Evolutionary conservation across 176 grass and related monocot genomes (phyloP).

Genomic region (Sorghum bicolor): Sorghum_bicolor_NCBIv3 NC_012878.2:57923001-57923500

Average conservation of each 20-base stretch:
- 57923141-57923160: constrained; percentile 12
- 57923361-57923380: constrained; percentile 6
- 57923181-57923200: constrained; percentile 85
- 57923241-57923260: constrained; percentile 80
- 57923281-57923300: constrained; percentile 82
- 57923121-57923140: neutral
- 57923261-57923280: constrained; percentile 95
- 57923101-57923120: neutral
- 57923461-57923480: neutral
- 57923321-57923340: constrained; percentile 83
- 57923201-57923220: constrained; percentile 87
- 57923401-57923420: constrained; percentile 1
- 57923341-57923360: constrained; percentile 97
- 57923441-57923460: neutral
- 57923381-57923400: constrained; percentile 11
- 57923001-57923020: constrained; percentile 96
- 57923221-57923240: constrained; percentile 93
- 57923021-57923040: constrained; percentile 93
- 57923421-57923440: neutral
- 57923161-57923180: constrained; percentile 91
- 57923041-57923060: constrained; percentile 91
- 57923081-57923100: neutral
- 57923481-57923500: neutral
- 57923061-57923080: neutral
- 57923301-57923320: constrained; percentile 72